These are phyloP conservation scores for Candida nonsorbophila DNA, from an alignment of 805 yeast genomes.

Conservation along the genomic window DNA sequence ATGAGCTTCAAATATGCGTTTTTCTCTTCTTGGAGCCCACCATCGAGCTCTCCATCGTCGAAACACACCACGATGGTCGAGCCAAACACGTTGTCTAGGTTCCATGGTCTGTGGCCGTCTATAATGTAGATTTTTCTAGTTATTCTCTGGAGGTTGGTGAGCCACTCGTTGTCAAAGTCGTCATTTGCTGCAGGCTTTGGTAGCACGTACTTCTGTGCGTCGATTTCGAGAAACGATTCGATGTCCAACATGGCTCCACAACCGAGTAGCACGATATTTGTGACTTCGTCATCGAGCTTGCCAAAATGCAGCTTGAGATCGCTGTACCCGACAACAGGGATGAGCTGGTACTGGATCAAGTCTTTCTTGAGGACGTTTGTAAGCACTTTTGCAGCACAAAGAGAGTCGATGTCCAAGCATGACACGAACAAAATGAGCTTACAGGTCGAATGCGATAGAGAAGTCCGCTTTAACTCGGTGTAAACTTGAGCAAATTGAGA, in stretches of 20 bases:
- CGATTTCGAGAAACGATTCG: constrained; percentile 65
- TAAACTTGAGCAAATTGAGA: constrained; percentile 64
- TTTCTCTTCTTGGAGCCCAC: constrained; percentile 49
- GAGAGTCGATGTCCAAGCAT: constrained; percentile 84
- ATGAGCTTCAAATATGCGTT: constrained; percentile 57
- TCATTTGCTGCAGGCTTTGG: constrained; percentile 14
- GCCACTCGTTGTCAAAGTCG: constrained; percentile 12
- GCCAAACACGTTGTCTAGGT: constrained; percentile 86
- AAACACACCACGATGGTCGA: constrained; percentile 71
- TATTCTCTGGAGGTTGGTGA: constrained; percentile 13
- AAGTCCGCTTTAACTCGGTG: constrained; percentile 59
- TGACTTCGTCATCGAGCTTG: constrained; percentile 66
- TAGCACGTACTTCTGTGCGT: constrained; percentile 46
- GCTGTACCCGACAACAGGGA: constrained; percentile 89
- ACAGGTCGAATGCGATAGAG: constrained; percentile 89
- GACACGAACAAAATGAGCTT: constrained; percentile 83
- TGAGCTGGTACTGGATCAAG: constrained; percentile 78
- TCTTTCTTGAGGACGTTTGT: constrained; percentile 69
- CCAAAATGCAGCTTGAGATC: constrained; percentile 64
- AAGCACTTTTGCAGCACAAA: constrained; percentile 81
- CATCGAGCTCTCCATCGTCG: constrained; percentile 78
- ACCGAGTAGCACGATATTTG: constrained; percentile 76
- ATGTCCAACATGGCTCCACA: constrained; percentile 92
- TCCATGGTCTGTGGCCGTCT: constrained; percentile 97
- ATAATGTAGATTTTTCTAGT: constrained; percentile 69